phyloP scores from a whole-genome alignment of 2,329 filamentous ascomycete genomes.

The Geoglossum cookeanum region DNA sequence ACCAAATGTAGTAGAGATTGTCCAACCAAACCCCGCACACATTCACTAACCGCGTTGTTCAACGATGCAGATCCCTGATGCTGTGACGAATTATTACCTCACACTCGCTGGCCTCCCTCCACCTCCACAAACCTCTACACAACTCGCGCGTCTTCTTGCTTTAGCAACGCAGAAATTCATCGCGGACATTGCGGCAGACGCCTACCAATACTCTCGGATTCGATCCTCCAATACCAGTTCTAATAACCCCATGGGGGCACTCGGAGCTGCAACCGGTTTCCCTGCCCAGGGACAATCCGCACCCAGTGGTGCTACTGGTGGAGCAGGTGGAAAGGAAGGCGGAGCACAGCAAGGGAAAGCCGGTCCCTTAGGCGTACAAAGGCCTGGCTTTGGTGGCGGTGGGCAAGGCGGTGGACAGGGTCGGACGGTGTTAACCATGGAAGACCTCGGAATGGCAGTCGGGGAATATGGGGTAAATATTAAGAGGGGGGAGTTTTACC shows the following conservation, averaged over 20 bases:
- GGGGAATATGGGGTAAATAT: conserved; percentile 96
- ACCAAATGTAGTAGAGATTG: background rate
- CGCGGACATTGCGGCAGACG: conserved; percentile 88
- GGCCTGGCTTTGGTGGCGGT: conserved; percentile 68
- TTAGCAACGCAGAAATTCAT: conserved; percentile 99
- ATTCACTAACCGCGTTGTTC: background rate
- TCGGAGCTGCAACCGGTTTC: conserved; percentile 57
- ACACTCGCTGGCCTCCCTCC: conserved; percentile 87
- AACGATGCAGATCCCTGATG: conserved; percentile 64
- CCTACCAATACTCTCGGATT: conserved; percentile 94
- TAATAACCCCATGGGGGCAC: conserved; percentile 79
- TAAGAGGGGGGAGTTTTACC: conserved; percentile 92
- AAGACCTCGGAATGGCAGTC: conserved; percentile 94
- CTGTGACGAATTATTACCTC: conserved; percentile 95
- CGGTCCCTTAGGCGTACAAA: conserved; percentile 46
- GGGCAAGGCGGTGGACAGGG: conserved; percentile 79
- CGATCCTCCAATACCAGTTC: conserved; percentile 78
- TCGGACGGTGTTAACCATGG: conserved; percentile 90
- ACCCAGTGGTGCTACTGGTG: conserved; percentile 30
- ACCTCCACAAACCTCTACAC: conserved; percentile 73
- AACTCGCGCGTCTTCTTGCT: conserved; percentile 79
- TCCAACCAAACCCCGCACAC: background rate
- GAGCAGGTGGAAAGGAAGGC: conserved; percentile 29
- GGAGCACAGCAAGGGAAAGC: conserved; percentile 26
- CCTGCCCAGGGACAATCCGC: conserved; percentile 40